Evolutionary conservation across 805 yeast species (phyloP).

Genomic region (Wickerhamiella dianesei): DNA sequence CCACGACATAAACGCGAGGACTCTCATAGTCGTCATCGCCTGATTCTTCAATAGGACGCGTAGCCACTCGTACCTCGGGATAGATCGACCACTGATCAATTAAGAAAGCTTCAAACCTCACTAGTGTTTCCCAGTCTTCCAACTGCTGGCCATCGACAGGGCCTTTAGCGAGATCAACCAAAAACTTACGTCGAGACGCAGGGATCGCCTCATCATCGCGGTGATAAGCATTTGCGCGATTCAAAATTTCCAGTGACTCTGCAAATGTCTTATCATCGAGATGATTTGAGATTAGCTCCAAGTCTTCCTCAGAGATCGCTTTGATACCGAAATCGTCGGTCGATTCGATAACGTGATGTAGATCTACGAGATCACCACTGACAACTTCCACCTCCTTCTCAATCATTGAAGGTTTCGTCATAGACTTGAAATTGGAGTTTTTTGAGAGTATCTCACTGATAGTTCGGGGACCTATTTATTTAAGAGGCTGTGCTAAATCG

Average conservation of each 20-base stretch:
- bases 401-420: too few species aligned
- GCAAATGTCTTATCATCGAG: conserved; percentile 22
- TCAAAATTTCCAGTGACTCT: conserved; percentile 32
- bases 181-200: conserved; percentile 25
- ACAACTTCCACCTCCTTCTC: too few species aligned
- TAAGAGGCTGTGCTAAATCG: too few species aligned
- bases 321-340: not conserved
- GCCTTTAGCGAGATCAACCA: conserved; percentile 21
- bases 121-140: conserved; percentile 19
- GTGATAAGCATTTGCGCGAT: conserved; percentile 31
- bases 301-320: conserved; percentile 8
- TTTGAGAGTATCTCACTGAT: too few species aligned
- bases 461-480: too few species aligned
- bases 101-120: conserved; percentile 32
- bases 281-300: conserved; percentile 9
- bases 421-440: too few species aligned
- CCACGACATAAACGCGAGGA: conserved; percentile 37
- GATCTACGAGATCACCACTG: not conserved
- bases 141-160: conserved; percentile 4
- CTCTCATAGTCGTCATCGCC: conserved; percentile 31
- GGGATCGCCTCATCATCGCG: conserved; percentile 38
- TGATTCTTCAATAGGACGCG: conserved; percentile 39
- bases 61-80: conserved; percentile 46
- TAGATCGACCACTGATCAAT: conserved; percentile 36
- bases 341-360: not conserved